phyloP scores from a whole-genome alignment of 305 asterid genomes.

The Fraxinus sp. region DNA sequence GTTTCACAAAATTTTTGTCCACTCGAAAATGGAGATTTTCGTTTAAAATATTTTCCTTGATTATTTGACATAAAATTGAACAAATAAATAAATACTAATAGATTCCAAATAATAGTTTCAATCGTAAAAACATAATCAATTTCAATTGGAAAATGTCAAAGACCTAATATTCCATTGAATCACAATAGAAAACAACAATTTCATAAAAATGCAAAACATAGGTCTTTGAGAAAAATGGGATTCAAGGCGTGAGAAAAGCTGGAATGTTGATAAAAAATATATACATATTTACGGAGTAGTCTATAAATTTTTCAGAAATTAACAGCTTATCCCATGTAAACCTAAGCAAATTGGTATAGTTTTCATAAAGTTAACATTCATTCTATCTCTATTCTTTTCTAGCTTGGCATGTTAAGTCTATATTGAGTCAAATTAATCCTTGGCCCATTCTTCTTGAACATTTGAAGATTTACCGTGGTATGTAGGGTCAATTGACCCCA shows the following conservation, averaged over 20 bases:
- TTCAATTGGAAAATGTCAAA: background rate
- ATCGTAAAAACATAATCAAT: background rate
- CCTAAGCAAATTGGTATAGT: background rate
- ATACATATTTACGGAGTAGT: background rate
- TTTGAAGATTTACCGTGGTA: background rate
- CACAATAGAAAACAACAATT: background rate
- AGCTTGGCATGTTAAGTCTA: background rate
- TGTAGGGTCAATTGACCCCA: background rate
- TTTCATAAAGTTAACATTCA: background rate
- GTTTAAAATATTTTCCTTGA: background rate
- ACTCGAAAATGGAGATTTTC: no score
- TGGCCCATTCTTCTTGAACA: background rate
- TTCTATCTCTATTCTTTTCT: background rate
- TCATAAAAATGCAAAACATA: background rate
- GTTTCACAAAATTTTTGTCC: background rate
- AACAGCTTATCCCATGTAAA: background rate
- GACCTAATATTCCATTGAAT: background rate
- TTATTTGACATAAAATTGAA: background rate
- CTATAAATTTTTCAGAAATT: background rate
- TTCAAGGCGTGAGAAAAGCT: background rate
- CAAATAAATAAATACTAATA: background rate
- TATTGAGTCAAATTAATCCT: background rate
- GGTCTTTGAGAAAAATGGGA: background rate
- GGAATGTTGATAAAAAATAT: background rate
- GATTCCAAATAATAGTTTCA: background rate